Conservation (phyloP, 2,329 filamentous ascomycete species). For the Beauveria caledonica region DNA sequence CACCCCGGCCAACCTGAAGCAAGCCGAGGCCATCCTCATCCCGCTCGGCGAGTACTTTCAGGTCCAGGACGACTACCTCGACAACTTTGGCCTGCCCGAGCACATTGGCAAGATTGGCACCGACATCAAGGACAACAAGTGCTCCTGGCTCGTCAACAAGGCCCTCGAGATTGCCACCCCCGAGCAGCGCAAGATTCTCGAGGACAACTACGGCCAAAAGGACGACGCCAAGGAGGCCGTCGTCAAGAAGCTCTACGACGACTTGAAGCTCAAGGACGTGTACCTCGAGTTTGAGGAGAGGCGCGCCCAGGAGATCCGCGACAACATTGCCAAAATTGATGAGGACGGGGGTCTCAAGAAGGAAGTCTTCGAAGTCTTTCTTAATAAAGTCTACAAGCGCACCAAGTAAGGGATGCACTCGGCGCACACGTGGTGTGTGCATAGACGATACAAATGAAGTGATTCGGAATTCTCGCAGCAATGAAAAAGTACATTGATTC, state of each 20-base stretch:
- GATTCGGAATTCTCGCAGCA: neutral
- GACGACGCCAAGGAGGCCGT: constrained; percentile 72
- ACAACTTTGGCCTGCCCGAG: constrained; percentile 90
- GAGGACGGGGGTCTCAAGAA: constrained; percentile 86
- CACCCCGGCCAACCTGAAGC: constrained; percentile 80
- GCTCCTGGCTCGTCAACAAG: constrained; percentile 96
- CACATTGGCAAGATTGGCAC: constrained; percentile 98
- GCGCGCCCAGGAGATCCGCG: constrained; percentile 66
- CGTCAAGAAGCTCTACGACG: constrained; percentile 83
- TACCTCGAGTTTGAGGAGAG: constrained; percentile 90
- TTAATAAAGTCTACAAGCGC: constrained; percentile 96
- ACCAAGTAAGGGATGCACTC: constrained; percentile 58
- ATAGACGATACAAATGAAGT: neutral
- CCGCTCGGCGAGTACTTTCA: constrained; percentile 99
- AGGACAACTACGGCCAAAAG: constrained; percentile 92
- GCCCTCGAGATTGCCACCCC: constrained; percentile 71
- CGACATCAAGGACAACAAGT: constrained; percentile 99
- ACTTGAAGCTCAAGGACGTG: constrained; percentile 72
- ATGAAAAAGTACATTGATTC: constrained; percentile 3
- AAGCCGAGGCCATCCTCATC: constrained; percentile 85
- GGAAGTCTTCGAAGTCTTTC: constrained; percentile 79
- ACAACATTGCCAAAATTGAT: constrained; percentile 70
- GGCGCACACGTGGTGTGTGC: neutral
- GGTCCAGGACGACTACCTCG: constrained; percentile 96
- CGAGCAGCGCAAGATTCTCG: constrained; percentile 80